Base-by-base conservation (phyloP, 768 basidiomycete species). In the Macrolepiota dolichaula region DNA sequence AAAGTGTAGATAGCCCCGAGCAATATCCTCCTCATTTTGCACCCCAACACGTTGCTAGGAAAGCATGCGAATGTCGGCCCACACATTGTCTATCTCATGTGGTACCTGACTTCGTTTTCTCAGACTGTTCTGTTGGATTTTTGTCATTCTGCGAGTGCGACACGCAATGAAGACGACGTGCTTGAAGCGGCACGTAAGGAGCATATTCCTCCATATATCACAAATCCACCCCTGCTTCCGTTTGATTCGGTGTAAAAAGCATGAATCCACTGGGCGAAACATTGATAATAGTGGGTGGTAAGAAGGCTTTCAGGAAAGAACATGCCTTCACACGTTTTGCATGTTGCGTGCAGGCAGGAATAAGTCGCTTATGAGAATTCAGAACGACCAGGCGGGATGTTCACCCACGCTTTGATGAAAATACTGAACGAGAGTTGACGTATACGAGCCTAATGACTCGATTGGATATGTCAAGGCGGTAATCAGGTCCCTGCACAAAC, bases 91-190 rank as follows among this genome's bases (percentile, higher is more conserved):
- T 32, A 32, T 32, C 29, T 32, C 29, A 3, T 32, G 7, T 32
- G 7, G 29, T 32, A 32, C 3, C 29, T 32, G 29, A 32, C 7
- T 3, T 3, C n/a, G 22, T 2, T 22, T 6, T n/a, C n/a, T n/a
- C n/a, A 81, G 81, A 79, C 76, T 10, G 65, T 82, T n/a, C 76
- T 82, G 47, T 68, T 81, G 6, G 81, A 81, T 56, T 81, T 80
- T 50, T 82, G 81, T 63, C 70, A 73, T 63, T 77, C 81, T 5
- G 77, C 69, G 1, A 75, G 77, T 0, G 68, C 75, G 7, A 73
- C 69, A 11, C 72, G 79, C 12, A 36, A 51, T 32, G 19, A 2
- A 5, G 12, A 42, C 15, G 15, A 5, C 5, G 10, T 3, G 3
- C 38, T 2, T 17, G 10, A 13, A 11, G 11, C 38, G 11, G 38